Base-by-base conservation (phyloP, 768 basidiomycete genomes). In the Suillus discolor region DNA sequence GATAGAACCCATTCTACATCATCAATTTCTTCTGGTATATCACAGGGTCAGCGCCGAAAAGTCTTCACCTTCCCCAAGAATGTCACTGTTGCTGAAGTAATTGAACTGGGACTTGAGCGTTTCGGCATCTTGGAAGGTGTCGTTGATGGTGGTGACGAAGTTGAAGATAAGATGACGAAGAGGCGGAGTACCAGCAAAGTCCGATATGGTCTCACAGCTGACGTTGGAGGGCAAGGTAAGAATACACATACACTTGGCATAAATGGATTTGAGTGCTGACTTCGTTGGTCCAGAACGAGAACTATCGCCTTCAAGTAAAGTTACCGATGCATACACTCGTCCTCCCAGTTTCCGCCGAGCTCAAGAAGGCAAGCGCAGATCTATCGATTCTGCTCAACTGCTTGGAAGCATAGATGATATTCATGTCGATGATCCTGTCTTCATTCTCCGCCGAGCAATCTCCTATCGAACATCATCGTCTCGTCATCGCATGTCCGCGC, bases 121-220 rank as follows among this genome's bases (percentile, higher is more conserved):
- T 98, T 99, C 73, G 97, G 97, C 3, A 97, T 99, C 64, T 81
- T 87, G 42, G 97, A 97, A 45, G 97, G 96, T n/a, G 95, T 99
- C 2, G 97, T 99, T 3, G 96, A 98, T 75, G 97, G 97, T 2
- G 97, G 97, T 1, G 97, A 99, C 75, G 97, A 98, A 72, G 87
- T 99, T 1, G 97, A 99, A 77, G 97, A 98, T 74, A 96, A 97
- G 74, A 81, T 89, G 41, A 83, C 86, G 8, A 94, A 95, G 79
- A 82, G 96, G 65, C 83, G 90, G 68, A 97, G 94, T 73, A 82
- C 86, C 8, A 77, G 85, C 11, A 84, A 93, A 65, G 92, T 98
- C 42, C 84, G 94, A 63, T 99, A 99, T 75, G 86, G 86, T n/a
- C 79, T 99, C 63, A 81, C 84, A 13, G 85, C 89, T 28, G 80